phyloP scores from a whole-genome alignment of 805 yeast species.

The Metschnikowia koreensis region DNA sequence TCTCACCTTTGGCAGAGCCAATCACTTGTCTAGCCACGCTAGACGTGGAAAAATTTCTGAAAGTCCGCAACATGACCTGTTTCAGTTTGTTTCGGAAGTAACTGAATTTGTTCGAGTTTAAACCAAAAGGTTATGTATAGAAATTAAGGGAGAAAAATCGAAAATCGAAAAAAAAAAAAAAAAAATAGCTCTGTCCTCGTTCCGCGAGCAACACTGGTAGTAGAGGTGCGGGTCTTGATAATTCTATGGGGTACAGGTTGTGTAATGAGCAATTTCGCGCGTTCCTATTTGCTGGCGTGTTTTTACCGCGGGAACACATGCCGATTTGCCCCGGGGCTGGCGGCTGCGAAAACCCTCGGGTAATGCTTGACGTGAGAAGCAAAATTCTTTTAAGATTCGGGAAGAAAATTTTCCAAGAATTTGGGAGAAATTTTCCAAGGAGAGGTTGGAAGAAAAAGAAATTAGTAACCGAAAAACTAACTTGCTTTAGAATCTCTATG shows the following conservation, averaged over 20 bases:
- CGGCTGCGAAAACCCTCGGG: constrained; percentile 7
- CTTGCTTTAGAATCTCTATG: no score
- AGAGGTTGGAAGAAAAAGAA: no score
- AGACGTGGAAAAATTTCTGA: constrained; percentile 31
- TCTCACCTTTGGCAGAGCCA: constrained; percentile 38
- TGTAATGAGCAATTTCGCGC: constrained; percentile 19
- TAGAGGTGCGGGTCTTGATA: constrained; percentile 3
- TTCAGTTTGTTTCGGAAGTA: not conserved
- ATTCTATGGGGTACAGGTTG: constrained; percentile 18
- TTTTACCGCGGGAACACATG: not conserved
- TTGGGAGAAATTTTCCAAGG: no score
- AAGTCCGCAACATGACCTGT: constrained; percentile 18
- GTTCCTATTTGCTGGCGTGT: constrained; percentile 19
- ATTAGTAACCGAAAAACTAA: no score
- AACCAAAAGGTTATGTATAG: not conserved
- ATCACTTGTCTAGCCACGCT: constrained; percentile 32
- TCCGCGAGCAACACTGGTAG: not conserved
- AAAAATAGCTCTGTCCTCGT: constrained; percentile 1
- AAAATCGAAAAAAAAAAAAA: no score
- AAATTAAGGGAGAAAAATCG: no score
- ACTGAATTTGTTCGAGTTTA: not conserved
- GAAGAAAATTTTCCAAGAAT: no score
- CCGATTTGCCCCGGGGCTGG: constrained; percentile 13
- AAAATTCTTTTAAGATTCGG: no score
- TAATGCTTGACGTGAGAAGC: not conserved